Evolutionary conservation across 768 basidiomycete genomes (phyloP), one percentile per base, ranked within the genome.

Genomic region (Favolaschia claudopus): DNA sequence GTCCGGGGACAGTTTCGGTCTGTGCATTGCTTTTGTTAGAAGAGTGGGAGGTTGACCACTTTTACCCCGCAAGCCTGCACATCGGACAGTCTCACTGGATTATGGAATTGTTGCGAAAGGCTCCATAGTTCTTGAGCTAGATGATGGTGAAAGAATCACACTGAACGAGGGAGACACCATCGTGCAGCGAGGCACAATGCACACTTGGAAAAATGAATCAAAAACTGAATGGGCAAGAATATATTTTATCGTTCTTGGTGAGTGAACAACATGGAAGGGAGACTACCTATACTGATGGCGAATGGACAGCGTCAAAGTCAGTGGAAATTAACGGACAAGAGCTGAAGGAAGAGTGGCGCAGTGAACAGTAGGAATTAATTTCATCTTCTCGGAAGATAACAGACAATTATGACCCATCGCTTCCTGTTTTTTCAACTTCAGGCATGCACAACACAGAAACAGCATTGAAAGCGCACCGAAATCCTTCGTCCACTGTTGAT

Each of bases 401-500:
- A n/a, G n/a, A n/a, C n/a, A 25, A 33, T 50, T 28, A 62, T 8
- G 60, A 56, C 1, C 60, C 60, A 28, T 62, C 43, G 43, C 33
- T 62, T 27, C 60, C 60, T 62, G 20, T 25, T 1, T 4, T 61
- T 4, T 37, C 28, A 22, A 2, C 7, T 37, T 22, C 9, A 32
- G 17, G 47, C 28, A 28, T 5, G 9, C 20, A 40, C 28, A 51
- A 27, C 19, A 34, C 22, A 27, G 38, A 25, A 37, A 20, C 28
- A 60, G 22, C n/a, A n/a, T n/a, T n/a, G n/a, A 31, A 25, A n/a
- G 31, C 83, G 65, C 63, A 82, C 86, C 86, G 38, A 82, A 84
- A 54, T 88, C 86, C 63, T 76, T 76, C 25, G 86, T 88, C 87
- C 87, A 87, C 29, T 84, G 76, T 1, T 82, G 80, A 58, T 88